phyloP scores from a whole-genome alignment of 768 basidiomycete genomes.

The Mycena galericulata region DNA sequence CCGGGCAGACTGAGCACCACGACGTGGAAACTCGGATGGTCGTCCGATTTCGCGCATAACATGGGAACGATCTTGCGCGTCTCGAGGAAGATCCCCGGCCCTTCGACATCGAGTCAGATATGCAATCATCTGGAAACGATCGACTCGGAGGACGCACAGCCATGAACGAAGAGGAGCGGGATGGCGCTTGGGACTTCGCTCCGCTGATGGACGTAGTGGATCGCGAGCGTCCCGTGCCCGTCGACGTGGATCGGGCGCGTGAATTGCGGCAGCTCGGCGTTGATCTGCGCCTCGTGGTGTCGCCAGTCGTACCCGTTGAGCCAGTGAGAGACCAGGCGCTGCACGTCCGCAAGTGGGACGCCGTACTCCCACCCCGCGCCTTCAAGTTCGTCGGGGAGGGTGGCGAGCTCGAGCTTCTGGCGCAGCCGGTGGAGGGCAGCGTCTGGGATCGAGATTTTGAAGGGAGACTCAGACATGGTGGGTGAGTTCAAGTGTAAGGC shows the following conservation, averaged over 20 bases:
- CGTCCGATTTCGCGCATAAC: slow-evolving; percentile 54
- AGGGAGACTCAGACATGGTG: slow-evolving; percentile 5
- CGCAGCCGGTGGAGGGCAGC: slow-evolving; percentile 12
- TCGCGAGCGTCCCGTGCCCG: background rate
- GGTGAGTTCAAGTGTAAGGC: too few species aligned
- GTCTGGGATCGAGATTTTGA: background rate
- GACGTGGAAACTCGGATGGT: slow-evolving; percentile 70
- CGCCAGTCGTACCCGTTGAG: slow-evolving; percentile 60
- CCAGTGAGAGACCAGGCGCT: slow-evolving; percentile 56
- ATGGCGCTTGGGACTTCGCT: background rate
- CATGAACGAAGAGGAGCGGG: too few species aligned
- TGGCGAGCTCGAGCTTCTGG: slow-evolving; percentile 35
- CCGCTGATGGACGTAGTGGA: slow-evolving; percentile 16
- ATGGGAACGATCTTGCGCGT: slow-evolving; percentile 68
- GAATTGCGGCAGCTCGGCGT: slow-evolving; percentile 13
- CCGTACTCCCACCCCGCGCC: slow-evolving; percentile 35
- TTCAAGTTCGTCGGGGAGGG: slow-evolving; percentile 42
- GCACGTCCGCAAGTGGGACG: slow-evolving; percentile 53
- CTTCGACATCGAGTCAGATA: slow-evolving; percentile 43
- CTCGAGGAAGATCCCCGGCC: slow-evolving; percentile 73
- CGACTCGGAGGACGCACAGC: too few species aligned
- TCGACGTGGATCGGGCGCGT: slow-evolving; percentile 9
- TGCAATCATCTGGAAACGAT: background rate
- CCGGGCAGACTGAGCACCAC: slow-evolving; percentile 71
- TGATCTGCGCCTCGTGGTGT: slow-evolving; percentile 11